Conservation (phyloP, 495 filamentous ascomycete species). For the Schizothecium vesticola region DNA sequence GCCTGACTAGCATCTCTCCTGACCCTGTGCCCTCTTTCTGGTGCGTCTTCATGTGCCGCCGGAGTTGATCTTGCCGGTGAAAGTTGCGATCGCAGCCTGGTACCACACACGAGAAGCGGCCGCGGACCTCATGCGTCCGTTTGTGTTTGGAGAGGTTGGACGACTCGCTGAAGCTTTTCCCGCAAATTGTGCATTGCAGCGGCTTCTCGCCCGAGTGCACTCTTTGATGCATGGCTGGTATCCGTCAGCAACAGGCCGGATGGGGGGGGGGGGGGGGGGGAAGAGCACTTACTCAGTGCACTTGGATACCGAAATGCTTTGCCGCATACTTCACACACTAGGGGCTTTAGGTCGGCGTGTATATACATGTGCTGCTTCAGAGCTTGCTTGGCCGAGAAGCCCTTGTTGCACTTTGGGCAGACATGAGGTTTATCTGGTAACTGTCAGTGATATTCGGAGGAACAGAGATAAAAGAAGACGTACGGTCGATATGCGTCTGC, state of each 20-base stretch:
- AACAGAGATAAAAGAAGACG: conserved; percentile 22
- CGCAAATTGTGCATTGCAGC: conserved; percentile 43
- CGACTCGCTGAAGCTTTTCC: conserved; percentile 48
- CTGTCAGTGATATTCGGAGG: conserved; percentile 5
- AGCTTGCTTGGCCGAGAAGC: conserved; percentile 55
- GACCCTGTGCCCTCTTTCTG: conserved; percentile 18
- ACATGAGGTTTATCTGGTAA: conserved; percentile 51
- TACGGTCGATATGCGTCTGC: conserved; percentile 58
- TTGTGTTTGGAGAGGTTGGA: conserved; percentile 53
- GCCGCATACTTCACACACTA: conserved; percentile 47
- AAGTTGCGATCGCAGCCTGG: conserved; percentile 49
- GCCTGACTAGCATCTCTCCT: neutral
- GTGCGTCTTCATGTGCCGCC: conserved; percentile 39
- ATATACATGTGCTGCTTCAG: conserved; percentile 56
- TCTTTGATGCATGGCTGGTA: conserved; percentile 51
- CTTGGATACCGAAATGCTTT: conserved; percentile 54
- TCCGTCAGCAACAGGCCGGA: conserved; percentile 12
- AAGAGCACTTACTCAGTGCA: conserved; percentile 44
- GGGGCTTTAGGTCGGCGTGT: conserved; percentile 58
- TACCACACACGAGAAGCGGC: conserved; percentile 42
- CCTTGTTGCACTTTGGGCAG: conserved; percentile 48
- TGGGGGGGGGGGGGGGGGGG: neutral
- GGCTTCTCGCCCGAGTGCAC: conserved; percentile 51
- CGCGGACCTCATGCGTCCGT: conserved; percentile 46
- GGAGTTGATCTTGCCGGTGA: conserved; percentile 51